Conservation (phyloP, 225 moss, liverwort and hornwort genomes). For the Lunularia cruciata region DNA sequence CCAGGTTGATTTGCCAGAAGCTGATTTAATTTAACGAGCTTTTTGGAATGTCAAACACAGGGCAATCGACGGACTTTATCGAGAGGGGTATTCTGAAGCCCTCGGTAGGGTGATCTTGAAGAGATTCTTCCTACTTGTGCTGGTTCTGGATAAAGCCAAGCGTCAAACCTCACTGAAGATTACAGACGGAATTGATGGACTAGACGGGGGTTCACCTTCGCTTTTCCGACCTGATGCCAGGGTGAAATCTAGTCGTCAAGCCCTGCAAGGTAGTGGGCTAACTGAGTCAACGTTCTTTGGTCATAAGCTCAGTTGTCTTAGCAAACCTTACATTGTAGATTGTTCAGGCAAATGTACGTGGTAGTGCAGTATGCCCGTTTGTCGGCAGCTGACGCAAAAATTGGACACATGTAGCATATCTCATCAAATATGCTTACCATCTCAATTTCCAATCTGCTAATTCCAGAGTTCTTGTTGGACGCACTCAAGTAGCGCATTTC, state of each 20-base stretch:
- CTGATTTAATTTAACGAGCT: background rate
- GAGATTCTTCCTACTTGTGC: slow-evolving; percentile 73
- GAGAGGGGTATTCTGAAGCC: slow-evolving; percentile 71
- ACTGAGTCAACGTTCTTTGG: no score
- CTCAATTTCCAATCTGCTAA: no score
- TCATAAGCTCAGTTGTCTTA: no score
- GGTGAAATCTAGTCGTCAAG: slow-evolving; percentile 77
- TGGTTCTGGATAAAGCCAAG: slow-evolving; percentile 76
- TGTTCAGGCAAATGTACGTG: no score
- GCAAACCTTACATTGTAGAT: no score
- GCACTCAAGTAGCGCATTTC: no score
- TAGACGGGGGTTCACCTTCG: slow-evolving; percentile 77
- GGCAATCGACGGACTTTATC: slow-evolving; percentile 69
- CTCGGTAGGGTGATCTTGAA: slow-evolving; percentile 68
- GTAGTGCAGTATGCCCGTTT: no score
- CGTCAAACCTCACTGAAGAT: slow-evolving; percentile 53
- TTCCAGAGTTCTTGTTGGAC: no score
- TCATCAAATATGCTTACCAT: no score
- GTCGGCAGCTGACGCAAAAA: no score
- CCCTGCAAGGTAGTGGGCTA: slow-evolving; percentile 57
- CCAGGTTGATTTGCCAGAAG: background rate
- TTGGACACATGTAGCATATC: no score
- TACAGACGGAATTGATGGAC: slow-evolving; percentile 65
- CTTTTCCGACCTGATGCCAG: slow-evolving; percentile 54
- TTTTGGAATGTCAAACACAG: slow-evolving; percentile 32